Conservation (phyloP, 2,329 filamentous ascomycete species). For the Aureobasidium lini region DNA sequence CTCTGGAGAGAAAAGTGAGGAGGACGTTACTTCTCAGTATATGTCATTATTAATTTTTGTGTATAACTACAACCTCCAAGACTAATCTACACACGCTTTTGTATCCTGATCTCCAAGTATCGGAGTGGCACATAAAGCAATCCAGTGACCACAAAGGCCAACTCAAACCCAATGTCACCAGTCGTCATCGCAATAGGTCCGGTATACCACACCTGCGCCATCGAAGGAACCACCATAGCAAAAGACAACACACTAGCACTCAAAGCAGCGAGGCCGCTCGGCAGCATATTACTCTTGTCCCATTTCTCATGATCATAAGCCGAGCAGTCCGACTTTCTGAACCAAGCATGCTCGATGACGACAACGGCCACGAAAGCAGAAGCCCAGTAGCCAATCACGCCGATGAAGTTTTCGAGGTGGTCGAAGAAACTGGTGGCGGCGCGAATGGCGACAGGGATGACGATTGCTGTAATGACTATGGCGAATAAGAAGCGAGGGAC, state of each 20-base stretch:
- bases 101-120: conserved; percentile 29
- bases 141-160: conserved; percentile 47
- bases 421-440: conserved; percentile 36
- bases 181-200: conserved; percentile 34
- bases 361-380: conserved; percentile 37
- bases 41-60: no score
- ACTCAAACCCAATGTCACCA: conserved; percentile 60
- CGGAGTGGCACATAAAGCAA: conserved; percentile 39
- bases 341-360: conserved; percentile 35
- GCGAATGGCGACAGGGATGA: conserved; percentile 37
- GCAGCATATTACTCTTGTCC: conserved; percentile 31
- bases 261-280: conserved; percentile 34
- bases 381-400: conserved; percentile 42
- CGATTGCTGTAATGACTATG: conserved; percentile 33
- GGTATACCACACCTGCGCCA: conserved; percentile 24
- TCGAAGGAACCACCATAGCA: conserved; percentile 21
- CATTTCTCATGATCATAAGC: conserved; percentile 36
- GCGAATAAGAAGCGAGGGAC: conserved; percentile 39
- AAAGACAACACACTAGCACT: conserved; percentile 19
- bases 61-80: not conserved
- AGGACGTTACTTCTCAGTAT: no score
- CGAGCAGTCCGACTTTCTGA: conserved; percentile 28
- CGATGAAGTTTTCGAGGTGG: conserved; percentile 39
- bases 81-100: conserved; percentile 15
- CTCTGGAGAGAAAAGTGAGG: no score